phyloP scores from a whole-genome alignment of 768 basidiomycete species.

The Leucosporidium scottii region DNA sequence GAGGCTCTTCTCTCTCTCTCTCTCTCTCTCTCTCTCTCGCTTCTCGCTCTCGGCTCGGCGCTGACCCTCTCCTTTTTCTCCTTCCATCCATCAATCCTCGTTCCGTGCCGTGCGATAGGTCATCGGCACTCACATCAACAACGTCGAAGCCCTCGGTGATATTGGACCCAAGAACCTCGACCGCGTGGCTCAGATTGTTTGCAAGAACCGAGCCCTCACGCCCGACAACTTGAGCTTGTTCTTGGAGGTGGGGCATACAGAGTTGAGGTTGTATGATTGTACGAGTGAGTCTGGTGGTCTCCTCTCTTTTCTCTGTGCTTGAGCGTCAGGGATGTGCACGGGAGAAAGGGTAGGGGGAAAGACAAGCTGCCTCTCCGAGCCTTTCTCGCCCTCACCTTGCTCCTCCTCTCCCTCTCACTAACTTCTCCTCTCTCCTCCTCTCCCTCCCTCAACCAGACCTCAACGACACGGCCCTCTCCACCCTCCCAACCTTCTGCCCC shows the following conservation, averaged over 20 bases:
- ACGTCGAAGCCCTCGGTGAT: constrained; percentile 71
- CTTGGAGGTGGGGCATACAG: constrained; percentile 63
- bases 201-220: constrained; percentile 50
- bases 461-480: constrained; percentile 56
- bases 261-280: constrained; percentile 73
- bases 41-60: background rate
- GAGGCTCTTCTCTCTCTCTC: background rate
- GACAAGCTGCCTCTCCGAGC: too few species aligned
- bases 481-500: constrained; percentile 73
- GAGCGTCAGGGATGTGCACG: too few species aligned
- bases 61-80: background rate
- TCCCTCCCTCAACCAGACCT: constrained; percentile 51
- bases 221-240: constrained; percentile 74
- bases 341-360: background rate
- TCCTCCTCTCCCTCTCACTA: background rate
- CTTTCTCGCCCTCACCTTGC: too few species aligned
- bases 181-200: constrained; percentile 55
- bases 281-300: constrained; percentile 79
- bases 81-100: background rate
- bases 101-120: background rate
- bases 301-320: too few species aligned
- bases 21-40: background rate
- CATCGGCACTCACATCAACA: constrained; percentile 66
- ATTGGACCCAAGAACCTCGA: constrained; percentile 79
- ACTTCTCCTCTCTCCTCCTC: background rate